Evolutionary conservation across 805 yeast species (phyloP).

Genomic region (Isabelozyma gotoi): DNA sequence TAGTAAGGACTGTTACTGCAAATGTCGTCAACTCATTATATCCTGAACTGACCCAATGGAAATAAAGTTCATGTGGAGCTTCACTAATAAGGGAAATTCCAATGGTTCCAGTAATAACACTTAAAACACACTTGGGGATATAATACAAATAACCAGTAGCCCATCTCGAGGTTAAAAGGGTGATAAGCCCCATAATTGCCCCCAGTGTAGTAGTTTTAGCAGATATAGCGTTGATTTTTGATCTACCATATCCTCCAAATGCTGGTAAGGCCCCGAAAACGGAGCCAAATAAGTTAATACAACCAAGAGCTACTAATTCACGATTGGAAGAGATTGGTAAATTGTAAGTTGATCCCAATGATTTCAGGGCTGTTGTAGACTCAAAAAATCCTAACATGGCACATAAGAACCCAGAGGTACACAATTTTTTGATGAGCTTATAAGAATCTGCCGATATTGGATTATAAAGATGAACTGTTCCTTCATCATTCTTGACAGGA

Average conservation of each 20-base stretch:
- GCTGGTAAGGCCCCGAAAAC: slow-evolving; percentile 77
- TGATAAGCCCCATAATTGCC: slow-evolving; percentile 72
- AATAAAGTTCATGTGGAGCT: slow-evolving; percentile 73
- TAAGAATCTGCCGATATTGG: slow-evolving; percentile 57
- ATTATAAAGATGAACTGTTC: slow-evolving; percentile 46
- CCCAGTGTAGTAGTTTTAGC: slow-evolving; percentile 88
- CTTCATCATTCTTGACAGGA: slow-evolving; percentile 46
- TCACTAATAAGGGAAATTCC: slow-evolving; percentile 70
- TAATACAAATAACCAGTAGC: slow-evolving; percentile 64
- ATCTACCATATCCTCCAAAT: slow-evolving; percentile 95
- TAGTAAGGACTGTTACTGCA: slow-evolving; percentile 37
- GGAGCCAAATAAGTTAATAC: slow-evolving; percentile 64
- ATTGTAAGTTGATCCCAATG: slow-evolving; percentile 74
- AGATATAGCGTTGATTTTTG: slow-evolving; percentile 81
- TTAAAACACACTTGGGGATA: slow-evolving; percentile 76
- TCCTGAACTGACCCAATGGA: slow-evolving; percentile 73
- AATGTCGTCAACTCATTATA: slow-evolving; percentile 66
- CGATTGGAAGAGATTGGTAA: slow-evolving; percentile 79
- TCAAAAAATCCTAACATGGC: slow-evolving; percentile 91
- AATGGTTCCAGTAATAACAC: slow-evolving; percentile 76
- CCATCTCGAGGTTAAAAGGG: slow-evolving; percentile 62
- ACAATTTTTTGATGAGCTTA: slow-evolving; percentile 54
- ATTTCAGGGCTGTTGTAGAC: slow-evolving; percentile 88
- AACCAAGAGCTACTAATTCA: slow-evolving; percentile 87
- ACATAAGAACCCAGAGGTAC: slow-evolving; percentile 68